A percentile compares a stretch with the other conserved stretches of the same genome.
phyloP scores from a whole-genome alignment of 306 rosid species.

The Gastrolobium bilobum region DNA sequence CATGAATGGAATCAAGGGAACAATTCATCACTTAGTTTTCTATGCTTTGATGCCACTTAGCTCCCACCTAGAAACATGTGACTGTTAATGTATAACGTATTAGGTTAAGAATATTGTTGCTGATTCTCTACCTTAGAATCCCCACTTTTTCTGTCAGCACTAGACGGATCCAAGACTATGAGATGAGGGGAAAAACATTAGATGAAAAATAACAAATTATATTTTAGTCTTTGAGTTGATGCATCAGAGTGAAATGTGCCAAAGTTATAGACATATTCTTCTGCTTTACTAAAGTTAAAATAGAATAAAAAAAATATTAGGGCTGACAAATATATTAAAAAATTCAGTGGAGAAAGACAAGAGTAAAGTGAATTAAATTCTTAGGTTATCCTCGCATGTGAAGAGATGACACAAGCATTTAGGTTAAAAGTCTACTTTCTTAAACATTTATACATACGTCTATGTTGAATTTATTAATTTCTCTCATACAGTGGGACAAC shows the following conservation, averaged over 20 bases:
- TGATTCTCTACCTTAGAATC: constrained; percentile 30
- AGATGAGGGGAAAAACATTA: constrained; percentile 13
- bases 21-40: constrained; percentile 53
- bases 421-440: constrained; percentile 5
- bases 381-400: constrained; percentile 18
- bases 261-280: constrained; percentile 1
- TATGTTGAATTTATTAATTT: not conserved
- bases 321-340: not conserved
- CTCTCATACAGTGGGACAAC: not conserved
- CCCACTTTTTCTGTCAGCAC: constrained; percentile 3
- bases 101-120: constrained; percentile 37
- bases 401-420: constrained; percentile 21
- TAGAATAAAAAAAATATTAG: not conserved
- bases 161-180: constrained; percentile 33
- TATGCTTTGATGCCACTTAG: constrained; percentile 41
- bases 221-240: not conserved
- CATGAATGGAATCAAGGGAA: constrained; percentile 74
- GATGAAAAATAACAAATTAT: not conserved
- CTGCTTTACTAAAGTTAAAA: not conserved
- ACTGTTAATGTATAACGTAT: constrained; percentile 13
- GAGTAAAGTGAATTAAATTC: not conserved
- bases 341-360: not conserved
- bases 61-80: constrained; percentile 52
- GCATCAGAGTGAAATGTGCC: not conserved
- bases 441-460: not conserved